A percentile compares a stretch with the other conserved stretches of the same genome.
phyloP scores from a whole-genome alignment of 768 basidiomycete genomes.

The Rhizopogon rudus region DNA sequence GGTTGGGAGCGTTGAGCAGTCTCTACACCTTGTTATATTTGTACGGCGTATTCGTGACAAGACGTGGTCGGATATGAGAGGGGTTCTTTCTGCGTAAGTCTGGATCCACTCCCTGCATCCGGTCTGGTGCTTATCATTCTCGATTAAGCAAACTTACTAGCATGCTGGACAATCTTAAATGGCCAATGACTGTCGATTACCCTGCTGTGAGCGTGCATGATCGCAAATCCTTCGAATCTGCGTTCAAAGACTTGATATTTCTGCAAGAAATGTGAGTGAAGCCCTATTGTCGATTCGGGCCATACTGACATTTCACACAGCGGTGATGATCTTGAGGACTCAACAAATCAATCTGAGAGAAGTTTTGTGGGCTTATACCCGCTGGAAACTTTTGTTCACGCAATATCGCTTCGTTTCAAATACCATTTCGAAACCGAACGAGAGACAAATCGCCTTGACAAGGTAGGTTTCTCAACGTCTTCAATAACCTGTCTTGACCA shows the following conservation, averaged over 20 bases:
- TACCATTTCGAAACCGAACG: slow-evolving; percentile 90
- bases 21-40: slow-evolving; percentile 58
- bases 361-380: slow-evolving; percentile 64
- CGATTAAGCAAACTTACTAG: slow-evolving; percentile 50
- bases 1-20: slow-evolving; percentile 37
- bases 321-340: slow-evolving; percentile 38
- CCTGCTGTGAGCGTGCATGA: slow-evolving; percentile 41
- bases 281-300: neutral
- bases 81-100: slow-evolving; percentile 55
- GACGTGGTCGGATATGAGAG: slow-evolving; percentile 78
- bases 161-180: slow-evolving; percentile 71
- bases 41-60: slow-evolving; percentile 57
- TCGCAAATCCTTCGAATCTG: slow-evolving; percentile 63
- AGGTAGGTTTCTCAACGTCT: slow-evolving; percentile 41
- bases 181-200: slow-evolving; percentile 80
- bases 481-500: neutral
- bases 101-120: neutral
- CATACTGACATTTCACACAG: slow-evolving; percentile 27
- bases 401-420: slow-evolving; percentile 83
- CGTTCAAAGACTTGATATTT: slow-evolving; percentile 71
- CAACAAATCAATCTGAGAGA: slow-evolving; percentile 5
- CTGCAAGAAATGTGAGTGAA: slow-evolving; percentile 73
- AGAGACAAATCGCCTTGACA: slow-evolving; percentile 89
- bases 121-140: neutral
- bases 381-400: slow-evolving; percentile 76